Conservation (phyloP, 1,139 yeast species). For the Suhomyces bribrorum region DNA sequence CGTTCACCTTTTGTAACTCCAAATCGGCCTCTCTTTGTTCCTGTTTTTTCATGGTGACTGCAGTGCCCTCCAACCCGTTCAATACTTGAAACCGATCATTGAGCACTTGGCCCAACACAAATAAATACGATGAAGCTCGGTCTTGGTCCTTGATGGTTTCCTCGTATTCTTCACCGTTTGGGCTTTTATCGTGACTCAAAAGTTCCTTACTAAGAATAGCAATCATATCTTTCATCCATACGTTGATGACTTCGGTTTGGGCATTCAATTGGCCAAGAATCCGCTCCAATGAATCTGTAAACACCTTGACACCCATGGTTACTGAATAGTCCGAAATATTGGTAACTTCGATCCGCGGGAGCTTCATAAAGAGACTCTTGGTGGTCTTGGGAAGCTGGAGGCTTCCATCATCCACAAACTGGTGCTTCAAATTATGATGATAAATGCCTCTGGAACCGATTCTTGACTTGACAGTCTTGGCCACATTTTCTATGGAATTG, state of each 20-base stretch:
- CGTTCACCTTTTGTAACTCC: slow-evolving; percentile 31
- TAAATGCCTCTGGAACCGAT: slow-evolving; percentile 28
- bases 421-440: slow-evolving; percentile 11
- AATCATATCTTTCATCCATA: slow-evolving; percentile 52
- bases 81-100: slow-evolving; percentile 52
- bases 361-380: slow-evolving; percentile 31
- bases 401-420: slow-evolving; percentile 33
- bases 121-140: slow-evolving; percentile 62
- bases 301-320: slow-evolving; percentile 25
- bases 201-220: slow-evolving; percentile 49
- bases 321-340: slow-evolving; percentile 20
- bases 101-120: slow-evolving; percentile 56
- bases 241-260: slow-evolving; percentile 59
- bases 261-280: slow-evolving; percentile 46
- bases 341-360: slow-evolving; percentile 31
- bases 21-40: slow-evolving; percentile 26
- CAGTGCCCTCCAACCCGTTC: slow-evolving; percentile 27
- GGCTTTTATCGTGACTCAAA: slow-evolving; percentile 45
- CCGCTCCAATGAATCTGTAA: slow-evolving; percentile 22
- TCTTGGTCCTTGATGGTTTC: slow-evolving; percentile 75
- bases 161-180: slow-evolving; percentile 79
- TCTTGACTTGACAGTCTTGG: slow-evolving; percentile 25
- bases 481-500: slow-evolving; percentile 43
- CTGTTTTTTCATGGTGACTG: slow-evolving; percentile 25
- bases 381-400: slow-evolving; percentile 37